A percentile compares a stretch with the other conserved stretches of the same genome.
Conservation (phyloP, 495 filamentous ascomycete species). For the Penicillium bovifimosum region DNA sequence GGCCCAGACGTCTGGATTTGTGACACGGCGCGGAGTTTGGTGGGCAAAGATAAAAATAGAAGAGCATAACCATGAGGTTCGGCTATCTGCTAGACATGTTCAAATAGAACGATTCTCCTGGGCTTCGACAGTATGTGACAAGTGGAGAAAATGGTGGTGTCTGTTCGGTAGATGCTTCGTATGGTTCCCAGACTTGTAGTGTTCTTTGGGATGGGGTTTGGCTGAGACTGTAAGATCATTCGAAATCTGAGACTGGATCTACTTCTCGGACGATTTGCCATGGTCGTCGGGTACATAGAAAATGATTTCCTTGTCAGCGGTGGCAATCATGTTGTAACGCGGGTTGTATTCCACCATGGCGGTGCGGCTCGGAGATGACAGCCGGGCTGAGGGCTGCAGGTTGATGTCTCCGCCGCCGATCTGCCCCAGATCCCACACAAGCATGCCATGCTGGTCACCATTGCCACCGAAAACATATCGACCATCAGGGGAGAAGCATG, state of each 20-base stretch:
- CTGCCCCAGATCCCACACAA: constrained; percentile 76
- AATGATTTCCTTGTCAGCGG: constrained; percentile 77
- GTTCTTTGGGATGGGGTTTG: neutral
- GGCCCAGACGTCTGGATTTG: constrained; percentile 59
- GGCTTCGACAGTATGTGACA: too few species aligned
- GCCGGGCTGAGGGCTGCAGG: constrained; percentile 56
- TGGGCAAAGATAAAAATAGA: constrained; percentile 55
- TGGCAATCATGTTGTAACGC: constrained; percentile 81
- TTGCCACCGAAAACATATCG: constrained; percentile 76
- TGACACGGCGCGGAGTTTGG: constrained; percentile 57
- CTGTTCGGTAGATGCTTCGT: neutral
- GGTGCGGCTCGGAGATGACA: constrained; percentile 62
- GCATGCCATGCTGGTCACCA: constrained; percentile 60
- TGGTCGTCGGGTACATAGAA: constrained; percentile 74
- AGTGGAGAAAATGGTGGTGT: too few species aligned
- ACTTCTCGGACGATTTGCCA: constrained; percentile 31
- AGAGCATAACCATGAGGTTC: constrained; percentile 21
- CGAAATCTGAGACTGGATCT: neutral
- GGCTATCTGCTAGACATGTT: neutral
- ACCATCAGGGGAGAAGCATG: constrained; percentile 83
- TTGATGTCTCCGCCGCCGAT: constrained; percentile 45
- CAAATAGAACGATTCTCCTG: neutral
- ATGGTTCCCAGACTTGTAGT: neutral
- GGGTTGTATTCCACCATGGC: constrained; percentile 84
- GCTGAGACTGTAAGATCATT: neutral